phyloP scores from a whole-genome alignment of 371 early-diverging fungal species.

The Batrachochytrium dendrobatidis region DNA sequence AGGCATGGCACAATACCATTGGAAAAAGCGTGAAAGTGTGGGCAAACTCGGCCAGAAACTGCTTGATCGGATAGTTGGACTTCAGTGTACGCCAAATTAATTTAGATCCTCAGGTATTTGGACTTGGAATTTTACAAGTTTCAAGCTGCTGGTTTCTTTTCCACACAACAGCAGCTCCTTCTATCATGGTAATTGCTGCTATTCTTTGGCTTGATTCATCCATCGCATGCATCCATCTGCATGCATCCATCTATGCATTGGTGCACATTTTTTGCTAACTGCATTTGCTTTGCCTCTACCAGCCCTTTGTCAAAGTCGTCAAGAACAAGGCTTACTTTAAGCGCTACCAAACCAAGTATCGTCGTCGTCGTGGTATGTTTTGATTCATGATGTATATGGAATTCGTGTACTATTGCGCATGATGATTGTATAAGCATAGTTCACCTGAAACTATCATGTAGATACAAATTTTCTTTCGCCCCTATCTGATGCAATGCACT shows the following conservation, averaged over 20 bases:
- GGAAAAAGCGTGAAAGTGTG: too few relatives aligned
- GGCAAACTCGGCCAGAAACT: too few relatives aligned
- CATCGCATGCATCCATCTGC: neutral
- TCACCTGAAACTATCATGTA: conserved; percentile 56
- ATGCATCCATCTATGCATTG: neutral
- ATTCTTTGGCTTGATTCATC: neutral
- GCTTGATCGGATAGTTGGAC: too few relatives aligned
- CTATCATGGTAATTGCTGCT: neutral
- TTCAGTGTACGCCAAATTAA: too few relatives aligned
- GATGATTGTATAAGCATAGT: conserved; percentile 55
- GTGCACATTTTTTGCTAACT: neutral
- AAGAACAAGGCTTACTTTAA: conserved; percentile 99
- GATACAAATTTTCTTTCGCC: conserved; percentile 70
- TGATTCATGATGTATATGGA: neutral
- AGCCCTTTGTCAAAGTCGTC: conserved; percentile 87
- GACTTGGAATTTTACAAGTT: too few relatives aligned
- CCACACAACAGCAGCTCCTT: neutral
- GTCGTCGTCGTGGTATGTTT: conserved; percentile 89
- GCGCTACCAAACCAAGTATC: conserved; percentile 99
- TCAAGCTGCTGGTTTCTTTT: too few relatives aligned
- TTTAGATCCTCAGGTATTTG: too few relatives aligned
- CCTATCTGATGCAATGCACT: conserved; percentile 66
- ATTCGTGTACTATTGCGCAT: conserved; percentile 13
- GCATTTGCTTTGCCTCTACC: neutral
- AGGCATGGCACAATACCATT: too few relatives aligned